A percentile compares a stretch with the other conserved stretches of the same genome.
These are phyloP conservation scores for Agrocybe praecox DNA, from an alignment of 768 basidiomycete genomes.

Conservation along the genomic window DNA sequence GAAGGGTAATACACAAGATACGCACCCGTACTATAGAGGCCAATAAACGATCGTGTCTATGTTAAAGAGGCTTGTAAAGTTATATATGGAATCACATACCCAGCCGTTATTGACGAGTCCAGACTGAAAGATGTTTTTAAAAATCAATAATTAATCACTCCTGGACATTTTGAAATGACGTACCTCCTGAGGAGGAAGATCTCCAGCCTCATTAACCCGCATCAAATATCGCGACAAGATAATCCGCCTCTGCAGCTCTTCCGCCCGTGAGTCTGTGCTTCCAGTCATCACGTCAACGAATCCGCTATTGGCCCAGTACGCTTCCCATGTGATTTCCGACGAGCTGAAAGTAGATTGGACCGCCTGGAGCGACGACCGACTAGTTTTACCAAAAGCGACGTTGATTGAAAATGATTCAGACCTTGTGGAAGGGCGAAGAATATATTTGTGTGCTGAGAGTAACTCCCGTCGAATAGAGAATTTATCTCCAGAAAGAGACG, in stretches of 20 bases:
- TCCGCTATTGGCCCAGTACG: conserved; percentile 49
- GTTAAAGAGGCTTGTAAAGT: background rate
- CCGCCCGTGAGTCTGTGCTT: conserved; percentile 44
- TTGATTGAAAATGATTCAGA: conserved; percentile 35
- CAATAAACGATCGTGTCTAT: background rate
- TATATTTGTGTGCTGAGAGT: conserved; percentile 48
- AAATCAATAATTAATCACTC: background rate
- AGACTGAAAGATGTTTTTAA: conserved; percentile 19
- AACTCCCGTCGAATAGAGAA: conserved; percentile 45
- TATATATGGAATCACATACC: background rate
- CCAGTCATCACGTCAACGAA: conserved; percentile 48
- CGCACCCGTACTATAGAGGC: conserved; percentile 12
- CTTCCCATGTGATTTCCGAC: conserved; percentile 40
- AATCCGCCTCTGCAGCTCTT: conserved; percentile 58
- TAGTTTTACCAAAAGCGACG: conserved; percentile 31
- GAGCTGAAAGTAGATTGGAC: conserved; percentile 17
- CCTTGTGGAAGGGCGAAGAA: conserved; percentile 32
- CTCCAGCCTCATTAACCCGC: conserved; percentile 60
- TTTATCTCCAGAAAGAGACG: conserved; percentile 41
- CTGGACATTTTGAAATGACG: background rate
- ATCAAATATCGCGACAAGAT: conserved; percentile 58
- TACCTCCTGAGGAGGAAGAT: conserved; percentile 51
- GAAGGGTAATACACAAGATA: background rate
- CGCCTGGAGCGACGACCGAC: conserved; percentile 17
- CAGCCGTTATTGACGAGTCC: conserved; percentile 18